Base-by-base conservation (phyloP, 352 stramenopile species). In the Phytophthora melonis region DNA sequence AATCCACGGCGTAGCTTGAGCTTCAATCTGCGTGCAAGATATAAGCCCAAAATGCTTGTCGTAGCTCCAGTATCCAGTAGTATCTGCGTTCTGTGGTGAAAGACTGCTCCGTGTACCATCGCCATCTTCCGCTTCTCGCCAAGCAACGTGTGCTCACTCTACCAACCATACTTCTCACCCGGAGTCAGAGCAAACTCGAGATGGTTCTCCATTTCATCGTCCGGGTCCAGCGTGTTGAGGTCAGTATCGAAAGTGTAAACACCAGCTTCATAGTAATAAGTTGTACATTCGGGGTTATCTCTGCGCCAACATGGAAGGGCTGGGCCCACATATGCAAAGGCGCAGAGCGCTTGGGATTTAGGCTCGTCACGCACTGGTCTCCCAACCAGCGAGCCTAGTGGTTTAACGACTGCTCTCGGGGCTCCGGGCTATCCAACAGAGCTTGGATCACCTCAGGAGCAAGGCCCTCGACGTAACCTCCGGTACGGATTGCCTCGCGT, bases 41-140 rank as follows among this genome's bases (percentile, higher is more conserved):
- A 63, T 9, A 75, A 32, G 10, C 74, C 75, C 9, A 80, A 18
- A 14, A 78, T 80, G 39, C 74, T 75, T 11, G 57, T 73, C 0
- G 65, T 66, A 13, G 69, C 66, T 18, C 72, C 72, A 0, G 72
- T 65, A 43, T 79, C 68, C 5, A 79, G 49, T 1, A 79, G n/a
- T 10, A 73, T 66, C 7, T 9, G 23, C 3, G 41, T 49, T 16
- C 16, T 14, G 6, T 49, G 41, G 21, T 19, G 18, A 5, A 49
- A 49, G 1, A 49, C 21, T 8, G 41, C 41, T 49, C 41, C 16
- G 3, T 49, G 1, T 3, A 49, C 41, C 41, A 49, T 49, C 41
- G 41, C 41, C 16, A 49, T 49, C 18, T 49, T 16, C 0, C 13
- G 41, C n/a, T 21, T 49, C 6, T 49, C 18, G n/a, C 16, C 41